Conservation (phyloP, 306 rosid genomes). For the Rosa lucieae region DNA sequence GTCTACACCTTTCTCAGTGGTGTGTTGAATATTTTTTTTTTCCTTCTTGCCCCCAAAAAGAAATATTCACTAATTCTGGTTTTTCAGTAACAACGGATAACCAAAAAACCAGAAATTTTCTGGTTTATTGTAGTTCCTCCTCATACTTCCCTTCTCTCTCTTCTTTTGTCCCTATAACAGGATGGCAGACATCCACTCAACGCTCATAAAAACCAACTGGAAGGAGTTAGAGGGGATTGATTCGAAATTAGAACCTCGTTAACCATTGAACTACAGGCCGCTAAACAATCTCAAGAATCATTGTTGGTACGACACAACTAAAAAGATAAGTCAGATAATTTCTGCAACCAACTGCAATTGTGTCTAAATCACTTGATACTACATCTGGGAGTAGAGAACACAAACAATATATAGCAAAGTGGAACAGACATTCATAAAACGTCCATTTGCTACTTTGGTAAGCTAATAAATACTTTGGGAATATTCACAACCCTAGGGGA, state of each 20-base stretch:
- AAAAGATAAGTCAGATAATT: not conserved
- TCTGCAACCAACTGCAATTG: not conserved
- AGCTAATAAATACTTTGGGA: conserved; percentile 2
- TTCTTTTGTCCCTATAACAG: no score
- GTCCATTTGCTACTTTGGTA: not conserved
- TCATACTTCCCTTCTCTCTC: no score
- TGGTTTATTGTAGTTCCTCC: no score
- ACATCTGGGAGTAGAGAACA: not conserved
- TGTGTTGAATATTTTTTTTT: no score
- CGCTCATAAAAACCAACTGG: no score
- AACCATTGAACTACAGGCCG: not conserved
- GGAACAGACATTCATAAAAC: not conserved
- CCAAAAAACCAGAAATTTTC: no score
- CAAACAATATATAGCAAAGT: not conserved
- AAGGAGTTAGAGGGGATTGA: not conserved
- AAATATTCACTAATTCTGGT: no score
- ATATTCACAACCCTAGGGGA: conserved; percentile 39
- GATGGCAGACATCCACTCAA: no score
- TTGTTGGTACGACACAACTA: not conserved
- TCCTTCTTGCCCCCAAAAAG: no score
- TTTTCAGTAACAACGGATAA: no score
- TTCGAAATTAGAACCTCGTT: not conserved
- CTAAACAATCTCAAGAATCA: not conserved
- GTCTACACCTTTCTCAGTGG: no score
- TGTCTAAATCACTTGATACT: not conserved